Base-by-base conservation (phyloP, 2,329 filamentous ascomycete species). In the Talaromyces funiculosus region DNA sequence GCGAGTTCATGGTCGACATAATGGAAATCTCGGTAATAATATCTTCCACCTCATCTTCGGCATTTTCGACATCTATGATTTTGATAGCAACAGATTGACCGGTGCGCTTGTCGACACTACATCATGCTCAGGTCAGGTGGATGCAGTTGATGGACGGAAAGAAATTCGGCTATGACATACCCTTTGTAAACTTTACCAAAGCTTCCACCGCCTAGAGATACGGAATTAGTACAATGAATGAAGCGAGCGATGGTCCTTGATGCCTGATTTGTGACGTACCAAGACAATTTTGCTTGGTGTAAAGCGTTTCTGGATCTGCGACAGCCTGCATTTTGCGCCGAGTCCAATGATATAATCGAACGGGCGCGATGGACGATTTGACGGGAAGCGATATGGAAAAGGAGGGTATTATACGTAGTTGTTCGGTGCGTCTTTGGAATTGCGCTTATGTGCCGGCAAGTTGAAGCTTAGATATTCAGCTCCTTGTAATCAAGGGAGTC, bases 151-250 rank as follows among this genome's bases (percentile, higher is more conserved):
- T 16, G 49, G 59, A 37, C 22, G n/a, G 20, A 29, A 8, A 31
- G 29, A 37, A 42, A 40, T 62, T 42, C 57, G 38, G 55, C 49
- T 47, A 5, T 12, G 40, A 72, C 79, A 63, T 81, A 92, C 90
- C 94, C 94, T 84, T 97, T 97, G 84, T 93, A 99, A 64, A 99
- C 94, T 77, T 95, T 96, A 71, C 94, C 94, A 79, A 99, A 99
- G 77, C 93, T 97, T 63, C 94, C 94, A 68, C 94, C 94, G 68
- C 94, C 93, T 92, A 69, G 61, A 51, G 45, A 40, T 20, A 9
- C 40, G 22, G 26, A 12, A 24, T 53, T 35, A 61, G 40, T n/a
- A 51, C 20, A 24, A 33, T 20, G 4, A 22, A 35, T 8, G 42
- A 29, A 8, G 29, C 33, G 24, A 33, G 45, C 12, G 26, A 7